Evolutionary conservation across 1,284 basidiomycete genomes (phyloP), one percentile per base, ranked within the genome.

Genomic region (Papiliotrema terrestris): DNA sequence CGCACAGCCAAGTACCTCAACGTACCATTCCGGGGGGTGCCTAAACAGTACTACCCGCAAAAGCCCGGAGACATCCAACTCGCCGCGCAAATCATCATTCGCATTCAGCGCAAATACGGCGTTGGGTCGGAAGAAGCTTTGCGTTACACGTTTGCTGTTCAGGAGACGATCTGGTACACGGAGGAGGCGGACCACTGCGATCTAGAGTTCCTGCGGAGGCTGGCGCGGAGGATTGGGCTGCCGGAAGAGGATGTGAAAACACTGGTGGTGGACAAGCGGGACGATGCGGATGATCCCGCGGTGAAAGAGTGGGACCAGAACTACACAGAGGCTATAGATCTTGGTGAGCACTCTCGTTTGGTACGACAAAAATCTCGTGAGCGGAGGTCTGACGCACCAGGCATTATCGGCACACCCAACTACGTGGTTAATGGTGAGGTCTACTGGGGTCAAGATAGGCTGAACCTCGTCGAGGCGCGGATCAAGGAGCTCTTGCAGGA

Each of bases 401-500:
- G 61, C 19, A 63, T 66, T 35, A 66, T 68, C 42, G 66, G 66
- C 2, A 68, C 66, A 23, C 66, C 66, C 14, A 66, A 62, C 43
- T 68, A 68, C 38, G 57, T 64, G 3, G 50, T 68, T 42, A 66
- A 68, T 42, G 66, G 61, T 3, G 64, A 66, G 61, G 63, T 68
- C 41, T 68, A 63, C 57, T 68, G 66, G 66, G 65, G 65, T 14
- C 62, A 67, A 41, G 64, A 66, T 51, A 42, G 64, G 20, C 45
- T 66, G 44, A 51, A 39, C 26, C 55, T 61, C 23, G 54, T 61
- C 13, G 62, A 66, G 52, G 22, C 39, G 51, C 36, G 60, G 37
- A 51, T 64, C 47, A 63, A 61, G 42, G 58, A 62, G 54, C 53
- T 66, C 23, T 15, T 65, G 20, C 57, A 42, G 25, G 48, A 44